Evolutionary conservation across 768 basidiomycete species (phyloP).

Genomic region (Suillus spraguei): DNA sequence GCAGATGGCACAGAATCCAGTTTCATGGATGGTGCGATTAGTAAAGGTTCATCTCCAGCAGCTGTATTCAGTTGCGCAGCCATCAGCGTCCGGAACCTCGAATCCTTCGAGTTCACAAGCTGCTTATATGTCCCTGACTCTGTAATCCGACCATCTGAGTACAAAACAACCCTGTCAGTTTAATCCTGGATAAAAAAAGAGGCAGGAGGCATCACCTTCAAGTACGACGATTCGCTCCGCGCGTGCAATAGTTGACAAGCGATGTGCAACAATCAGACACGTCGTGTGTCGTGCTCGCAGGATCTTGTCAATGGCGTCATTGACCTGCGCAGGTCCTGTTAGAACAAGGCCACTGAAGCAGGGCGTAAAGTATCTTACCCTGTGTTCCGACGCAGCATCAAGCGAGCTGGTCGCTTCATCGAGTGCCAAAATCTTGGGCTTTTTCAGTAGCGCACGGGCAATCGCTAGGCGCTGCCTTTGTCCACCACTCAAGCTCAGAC

Average conservation of each 20-base stretch:
- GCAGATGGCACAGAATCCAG: neutral
- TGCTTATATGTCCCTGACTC: conserved; percentile 84
- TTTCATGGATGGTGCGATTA: neutral
- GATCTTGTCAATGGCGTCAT: conserved; percentile 90
- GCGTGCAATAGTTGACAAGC: conserved; percentile 86
- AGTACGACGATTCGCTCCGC: conserved; percentile 90
- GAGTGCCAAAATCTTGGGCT: conserved; percentile 83
- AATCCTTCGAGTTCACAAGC: conserved; percentile 69
- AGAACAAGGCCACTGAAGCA: conserved; percentile 3
- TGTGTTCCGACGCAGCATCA: conserved; percentile 86
- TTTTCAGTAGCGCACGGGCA: conserved; percentile 85
- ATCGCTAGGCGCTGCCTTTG: conserved; percentile 84
- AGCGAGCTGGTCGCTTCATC: conserved; percentile 91
- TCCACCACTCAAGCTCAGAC: conserved; percentile 52
- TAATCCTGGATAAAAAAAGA: neutral
- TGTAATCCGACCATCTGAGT: conserved; percentile 69
- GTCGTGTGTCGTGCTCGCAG: conserved; percentile 79
- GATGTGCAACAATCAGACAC: conserved; percentile 87
- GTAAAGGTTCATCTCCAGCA: conserved; percentile 16
- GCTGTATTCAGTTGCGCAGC: conserved; percentile 79
- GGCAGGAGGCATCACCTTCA: conserved; percentile 55
- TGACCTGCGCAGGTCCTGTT: conserved; percentile 50
- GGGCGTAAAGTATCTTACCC: conserved; percentile 42
- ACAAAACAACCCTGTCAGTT: conserved; percentile 1
- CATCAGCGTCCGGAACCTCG: conserved; percentile 87